Conservation (phyloP, 2,329 filamentous ascomycete genomes). For the Monosporascus sp. region DNA sequence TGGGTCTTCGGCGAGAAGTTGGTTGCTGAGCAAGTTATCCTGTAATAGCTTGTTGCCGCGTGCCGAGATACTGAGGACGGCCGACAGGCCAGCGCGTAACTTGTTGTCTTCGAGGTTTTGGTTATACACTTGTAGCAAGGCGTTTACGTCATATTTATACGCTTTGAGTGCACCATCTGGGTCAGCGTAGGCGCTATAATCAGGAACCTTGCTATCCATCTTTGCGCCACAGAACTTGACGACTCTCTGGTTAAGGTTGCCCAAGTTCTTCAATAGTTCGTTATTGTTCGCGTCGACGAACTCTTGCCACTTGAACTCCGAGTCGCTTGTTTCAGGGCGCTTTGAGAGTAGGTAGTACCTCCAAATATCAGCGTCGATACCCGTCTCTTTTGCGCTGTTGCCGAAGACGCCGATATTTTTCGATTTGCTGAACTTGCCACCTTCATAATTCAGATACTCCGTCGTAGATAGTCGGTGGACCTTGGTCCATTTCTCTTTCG, state of each 20-base stretch:
- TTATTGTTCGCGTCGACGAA: conserved; percentile 86
- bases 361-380: conserved; percentile 83
- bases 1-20: conserved; percentile 47
- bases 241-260: conserved; percentile 48
- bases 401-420: conserved; percentile 87
- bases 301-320: conserved; percentile 82
- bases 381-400: conserved; percentile 81
- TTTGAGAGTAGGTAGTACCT: conserved; percentile 84
- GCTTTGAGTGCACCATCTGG: conserved; percentile 19
- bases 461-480: conserved; percentile 84
- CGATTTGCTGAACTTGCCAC: conserved; percentile 90
- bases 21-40: conserved; percentile 49
- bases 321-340: conserved; percentile 78
- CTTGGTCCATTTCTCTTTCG: conserved; percentile 81
- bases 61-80: conserved; percentile 14
- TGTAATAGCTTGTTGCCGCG: conserved; percentile 46
- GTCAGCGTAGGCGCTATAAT: conserved; percentile 36
- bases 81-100: conserved; percentile 56
- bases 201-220: conserved; percentile 55
- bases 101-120: conserved; percentile 65
- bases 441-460: conserved; percentile 84
- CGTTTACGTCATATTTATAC: conserved; percentile 58
- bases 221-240: conserved; percentile 60
- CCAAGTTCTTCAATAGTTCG: conserved; percentile 71
- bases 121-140: conserved; percentile 60